Evolutionary conservation across 2,329 filamentous ascomycete genomes (phyloP), one percentile per base, ranked within the genome.

Genomic region (Fusarium concolor): DNA sequence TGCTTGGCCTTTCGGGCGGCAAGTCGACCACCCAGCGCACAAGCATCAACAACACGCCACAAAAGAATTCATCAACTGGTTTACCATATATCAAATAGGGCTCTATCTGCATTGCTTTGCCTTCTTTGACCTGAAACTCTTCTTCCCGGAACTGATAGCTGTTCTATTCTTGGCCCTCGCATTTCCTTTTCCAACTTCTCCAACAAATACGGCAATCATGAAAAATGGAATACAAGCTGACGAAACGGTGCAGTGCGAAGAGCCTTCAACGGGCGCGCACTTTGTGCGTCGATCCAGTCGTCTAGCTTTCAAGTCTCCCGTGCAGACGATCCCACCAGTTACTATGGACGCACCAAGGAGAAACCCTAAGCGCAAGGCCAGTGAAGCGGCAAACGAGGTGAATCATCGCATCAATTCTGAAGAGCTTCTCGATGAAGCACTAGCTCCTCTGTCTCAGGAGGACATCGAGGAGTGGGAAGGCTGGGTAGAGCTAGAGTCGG

Each of bases 401-500:
- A 69, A 64, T 2, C 47, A 60, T n/a, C 41, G 45, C n/a, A 74
- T 77, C 24, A 57, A 78, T 2, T 73, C 76, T 1, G 80, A 81
- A 6, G 75, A 82, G n/a, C 75, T 85, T 4, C 78, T 86, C 28
- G 77, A 81, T 10, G 79, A 83, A 41, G 77, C 83, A 2, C 76
- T 88, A 56, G 79, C 79, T 37, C 83, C 83, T 12, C 81, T 87
- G 57, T 80, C 79, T 5, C 73, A 78, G 8, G 78, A 84, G 29
- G 88, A 92, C 70, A 83, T 85, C 24, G 78, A 84, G 26, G 83
- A 84, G 29, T 94, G 90, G 88, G 83, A 87, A 49, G 90, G 91
- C 24, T 95, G 91, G 89, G 86, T 90, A 59, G 94, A 97, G 75
- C 85, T 98, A 49, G 94, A 97, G 79, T 97, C 93, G 9, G 94